Percentiles rank a stretch among this genome's conserved stretches.
phyloP scores from a whole-genome alignment of 768 basidiomycete species.

The Phanerodontia chrysosporium region DNA sequence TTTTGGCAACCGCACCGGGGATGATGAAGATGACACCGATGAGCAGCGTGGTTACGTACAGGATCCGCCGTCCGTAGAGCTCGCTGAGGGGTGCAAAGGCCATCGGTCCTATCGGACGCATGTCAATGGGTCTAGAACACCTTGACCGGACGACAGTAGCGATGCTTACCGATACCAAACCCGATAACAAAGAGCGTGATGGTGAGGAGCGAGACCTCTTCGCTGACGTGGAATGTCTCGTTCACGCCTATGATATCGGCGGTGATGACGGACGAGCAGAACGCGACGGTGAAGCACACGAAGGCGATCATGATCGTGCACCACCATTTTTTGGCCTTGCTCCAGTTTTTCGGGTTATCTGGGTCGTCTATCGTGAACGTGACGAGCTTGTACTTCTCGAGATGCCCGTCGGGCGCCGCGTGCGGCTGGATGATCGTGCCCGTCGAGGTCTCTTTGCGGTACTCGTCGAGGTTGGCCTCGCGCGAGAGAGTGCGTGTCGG shows the following conservation, averaged over 20 bases:
- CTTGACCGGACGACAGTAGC: slow-evolving; percentile 37
- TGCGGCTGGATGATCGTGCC: slow-evolving; percentile 3
- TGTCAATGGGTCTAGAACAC: slow-evolving; percentile 11
- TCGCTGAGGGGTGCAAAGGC: slow-evolving; percentile 24
- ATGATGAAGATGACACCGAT: slow-evolving; percentile 56
- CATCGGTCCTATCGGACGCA: not conserved
- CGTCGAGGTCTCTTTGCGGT: slow-evolving; percentile 7
- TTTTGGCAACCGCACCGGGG: slow-evolving; percentile 53
- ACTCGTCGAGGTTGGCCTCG: slow-evolving; percentile 14
- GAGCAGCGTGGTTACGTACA: slow-evolving; percentile 55
- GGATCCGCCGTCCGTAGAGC: slow-evolving; percentile 53
- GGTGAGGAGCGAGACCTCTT: slow-evolving; percentile 46
- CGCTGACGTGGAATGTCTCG: slow-evolving; percentile 40
- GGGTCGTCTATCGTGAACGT: slow-evolving; percentile 14
- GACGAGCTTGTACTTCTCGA: slow-evolving; percentile 12
- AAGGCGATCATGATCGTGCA: slow-evolving; percentile 20
- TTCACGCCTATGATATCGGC: slow-evolving; percentile 39
- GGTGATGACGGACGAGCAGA: slow-evolving; percentile 19
- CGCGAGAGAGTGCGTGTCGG: slow-evolving; percentile 4
- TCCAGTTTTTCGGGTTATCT: slow-evolving; percentile 16
- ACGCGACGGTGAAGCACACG: slow-evolving; percentile 9
- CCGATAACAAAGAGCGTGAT: slow-evolving; percentile 58
- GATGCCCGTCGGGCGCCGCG: not conserved
- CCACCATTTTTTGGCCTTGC: slow-evolving; percentile 15
- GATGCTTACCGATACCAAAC: slow-evolving; percentile 53